Conservation (phyloP, 768 basidiomycete genomes). For the Russula olivacea region DNA sequence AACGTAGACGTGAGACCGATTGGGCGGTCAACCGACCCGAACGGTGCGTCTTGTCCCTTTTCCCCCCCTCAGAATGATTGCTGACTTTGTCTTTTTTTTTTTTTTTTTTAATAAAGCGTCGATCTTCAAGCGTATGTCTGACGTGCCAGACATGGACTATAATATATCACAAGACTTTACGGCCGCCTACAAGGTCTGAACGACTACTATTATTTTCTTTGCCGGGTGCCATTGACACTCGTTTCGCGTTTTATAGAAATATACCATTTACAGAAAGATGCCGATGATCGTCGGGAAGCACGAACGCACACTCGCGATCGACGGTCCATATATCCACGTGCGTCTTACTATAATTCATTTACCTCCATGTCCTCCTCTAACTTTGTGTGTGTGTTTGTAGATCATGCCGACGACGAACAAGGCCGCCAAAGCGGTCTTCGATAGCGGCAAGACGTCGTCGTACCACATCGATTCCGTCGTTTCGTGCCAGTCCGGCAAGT, state of each 20-base stretch:
- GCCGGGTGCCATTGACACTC: too few relatives aligned
- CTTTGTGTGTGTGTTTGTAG: conserved; percentile 35
- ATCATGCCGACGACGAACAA: conserved; percentile 84
- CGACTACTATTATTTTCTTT: too few relatives aligned
- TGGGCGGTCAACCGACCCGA: conserved; percentile 81
- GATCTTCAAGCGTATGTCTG: conserved; percentile 86
- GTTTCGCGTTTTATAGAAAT: conserved; percentile 51
- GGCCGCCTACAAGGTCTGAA: conserved; percentile 74
- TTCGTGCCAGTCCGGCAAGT: conserved; percentile 76
- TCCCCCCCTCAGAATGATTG: not conserved
- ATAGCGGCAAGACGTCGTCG: conserved; percentile 84
- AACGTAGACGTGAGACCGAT: conserved; percentile 63
- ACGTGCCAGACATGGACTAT: conserved; percentile 46
- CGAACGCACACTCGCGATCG: conserved; percentile 87
- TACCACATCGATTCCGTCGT: conserved; percentile 88
- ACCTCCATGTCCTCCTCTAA: not conserved
- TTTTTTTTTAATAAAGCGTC: conserved; percentile 59
- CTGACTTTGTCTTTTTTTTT: not conserved
- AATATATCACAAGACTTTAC: conserved; percentile 70
- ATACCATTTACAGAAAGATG: conserved; percentile 87
- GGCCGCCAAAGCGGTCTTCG: conserved; percentile 67
- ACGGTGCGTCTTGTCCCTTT: conserved; percentile 49
- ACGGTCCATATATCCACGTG: conserved; percentile 91
- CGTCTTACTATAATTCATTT: conserved; percentile 24
- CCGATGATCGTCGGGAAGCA: conserved; percentile 90